phyloP scores from a whole-genome alignment of 164 flowering plant species.

The Aristolochia contorta region DNA sequence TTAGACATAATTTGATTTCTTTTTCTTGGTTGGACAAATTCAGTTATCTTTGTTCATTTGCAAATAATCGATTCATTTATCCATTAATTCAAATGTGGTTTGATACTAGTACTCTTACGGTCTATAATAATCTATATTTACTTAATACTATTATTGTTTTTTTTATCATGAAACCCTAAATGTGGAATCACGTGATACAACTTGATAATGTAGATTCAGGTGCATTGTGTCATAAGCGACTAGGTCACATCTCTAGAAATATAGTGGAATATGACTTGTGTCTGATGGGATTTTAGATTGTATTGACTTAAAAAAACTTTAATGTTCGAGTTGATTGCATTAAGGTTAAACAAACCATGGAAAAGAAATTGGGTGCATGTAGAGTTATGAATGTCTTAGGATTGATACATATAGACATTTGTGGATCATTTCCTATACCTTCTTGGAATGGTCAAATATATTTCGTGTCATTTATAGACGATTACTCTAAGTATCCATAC shows the following conservation, averaged over 20 bases:
- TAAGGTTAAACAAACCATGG: neutral
- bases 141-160: neutral
- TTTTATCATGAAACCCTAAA: neutral
- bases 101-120: neutral
- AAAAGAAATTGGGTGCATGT: neutral
- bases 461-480: neutral
- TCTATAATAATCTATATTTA: too few relatives aligned
- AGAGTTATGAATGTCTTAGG: too few relatives aligned
- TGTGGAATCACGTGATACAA: neutral
- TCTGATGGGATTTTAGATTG: neutral
- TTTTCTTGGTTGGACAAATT: neutral
- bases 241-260: constrained; percentile 4
- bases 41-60: neutral
- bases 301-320: too few relatives aligned
- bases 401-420: constrained; percentile 1
- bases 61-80: neutral
- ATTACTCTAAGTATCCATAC: neutral
- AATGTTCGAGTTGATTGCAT: neutral
- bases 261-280: neutral
- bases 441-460: constrained; percentile 4
- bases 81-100: neutral
- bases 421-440: constrained; percentile 1
- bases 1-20: neutral
- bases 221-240: neutral
- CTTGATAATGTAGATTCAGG: neutral